These are phyloP conservation scores for Huiozyma naganishii DNA, from an alignment of 805 yeast species.

Conservation along the genomic window DNA sequence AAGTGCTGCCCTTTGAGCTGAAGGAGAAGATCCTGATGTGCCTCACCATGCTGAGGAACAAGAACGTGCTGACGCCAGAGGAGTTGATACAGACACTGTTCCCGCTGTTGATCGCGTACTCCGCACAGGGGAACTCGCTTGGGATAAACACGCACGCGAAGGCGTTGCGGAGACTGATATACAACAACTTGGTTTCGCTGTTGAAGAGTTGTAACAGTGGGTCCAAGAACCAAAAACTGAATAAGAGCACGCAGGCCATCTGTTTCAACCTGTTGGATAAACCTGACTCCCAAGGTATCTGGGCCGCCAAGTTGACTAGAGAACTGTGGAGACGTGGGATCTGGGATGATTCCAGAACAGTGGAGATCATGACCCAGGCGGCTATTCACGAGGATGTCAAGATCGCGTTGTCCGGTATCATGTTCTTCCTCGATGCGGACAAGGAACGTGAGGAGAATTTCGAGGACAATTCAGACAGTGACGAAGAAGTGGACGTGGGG, in stretches of 20 bases:
- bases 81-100: conserved; percentile 74
- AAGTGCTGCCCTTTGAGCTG: conserved; percentile 70
- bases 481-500: conserved; percentile 64
- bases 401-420: conserved; percentile 81
- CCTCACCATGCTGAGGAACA: conserved; percentile 82
- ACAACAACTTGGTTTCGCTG: conserved; percentile 64
- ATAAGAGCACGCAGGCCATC: conserved; percentile 83
- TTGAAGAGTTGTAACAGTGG: conserved; percentile 78
- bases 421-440: conserved; percentile 90
- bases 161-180: conserved; percentile 71
- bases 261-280: conserved; percentile 77
- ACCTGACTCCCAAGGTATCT: conserved; percentile 73
- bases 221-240: conserved; percentile 81
- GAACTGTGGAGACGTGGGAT: conserved; percentile 96
- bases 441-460: conserved; percentile 63
- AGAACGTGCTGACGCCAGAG: conserved; percentile 69
- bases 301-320: conserved; percentile 93
- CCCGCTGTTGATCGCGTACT: conserved; percentile 67
- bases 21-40: conserved; percentile 88
- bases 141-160: conserved; percentile 58
- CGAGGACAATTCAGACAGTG: conserved; percentile 55
- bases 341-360: conserved; percentile 95
- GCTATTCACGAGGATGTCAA: conserved; percentile 79
- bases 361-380: conserved; percentile 96
- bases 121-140: conserved; percentile 35